Base-by-base conservation (phyloP, 495 filamentous ascomycete genomes). In the Aspergillus homomorphus region DNA sequence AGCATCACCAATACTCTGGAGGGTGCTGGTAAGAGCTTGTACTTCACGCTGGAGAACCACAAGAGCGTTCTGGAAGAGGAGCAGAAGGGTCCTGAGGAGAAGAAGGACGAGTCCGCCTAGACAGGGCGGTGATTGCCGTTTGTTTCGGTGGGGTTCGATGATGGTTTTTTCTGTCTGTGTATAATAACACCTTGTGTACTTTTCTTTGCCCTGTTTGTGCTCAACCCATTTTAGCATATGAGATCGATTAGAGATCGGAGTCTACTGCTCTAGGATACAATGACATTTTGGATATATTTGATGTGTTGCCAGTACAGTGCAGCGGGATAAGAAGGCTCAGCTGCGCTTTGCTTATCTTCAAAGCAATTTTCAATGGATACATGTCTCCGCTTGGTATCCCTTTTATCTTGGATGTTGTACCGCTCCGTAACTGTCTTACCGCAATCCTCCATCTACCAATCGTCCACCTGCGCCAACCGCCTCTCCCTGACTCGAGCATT, bases 1-100 rank as follows among this genome's bases (percentile, higher is more conserved):
- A 83, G 87, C 57, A 66, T 97, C 51, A 88, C 89, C 41, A 84
- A 69, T 62, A 78, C 82, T 21, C 69, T 97, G 72, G 91, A 96
- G 70, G 84, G 87, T 18, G 83, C 87, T 57, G 78, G 87, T 33
- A 88, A 84, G 83, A 90, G 82, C 65, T 65, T 97, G 44, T 97
- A 91, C 80, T 78, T 92, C 57, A 89, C 91, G 22, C 73, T 96
- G 65, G 91, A 97, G 80, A 84, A 89, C 44, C 78, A 91, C 66
- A 80, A 85, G 72, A 80, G 73, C 43, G 85, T 87, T 69, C 73
- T 97, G 72, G 89, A 95, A 68, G 90, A 93, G 60, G 88, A 89
- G 59, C 66, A 76, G 69, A 77, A 77, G 60, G 67, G 64, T 24
- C 60, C 65, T 6, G 64, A 65, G 45, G 72, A 68, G 41, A 66